Base-by-base conservation (phyloP, 176 grass and related monocot genomes). In the Carex scoparia region DNA sequence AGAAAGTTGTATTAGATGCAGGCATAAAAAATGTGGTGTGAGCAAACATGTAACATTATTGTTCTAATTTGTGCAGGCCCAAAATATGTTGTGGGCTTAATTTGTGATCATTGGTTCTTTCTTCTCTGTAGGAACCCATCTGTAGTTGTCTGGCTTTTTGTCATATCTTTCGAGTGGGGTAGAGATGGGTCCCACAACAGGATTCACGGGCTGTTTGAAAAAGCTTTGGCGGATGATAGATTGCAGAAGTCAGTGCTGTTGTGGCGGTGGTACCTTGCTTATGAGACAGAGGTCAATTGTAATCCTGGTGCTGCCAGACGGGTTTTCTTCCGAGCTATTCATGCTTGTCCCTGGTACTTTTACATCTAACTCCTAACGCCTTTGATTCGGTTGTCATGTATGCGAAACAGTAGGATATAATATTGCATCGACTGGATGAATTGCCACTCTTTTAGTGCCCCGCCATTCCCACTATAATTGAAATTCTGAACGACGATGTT, bases 281-380 rank as follows among this genome's bases (percentile, higher is more conserved):
- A 95, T 69, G 93, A 93, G 83, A 81, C 81, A 37, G 89, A 95
- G 60, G 86, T 95, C 68, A 65, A 87, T 66, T 89, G 87, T 85
- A 89, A 95, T 90, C 85, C 80, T 78, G 89, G 90, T 84, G 87
- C 88, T 35, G 93, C 95, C 69, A 89, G 90, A 30, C 88, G 91
- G 75, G 90, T 95, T 49, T 95, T 98, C 78, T 98, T 95, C 86
- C 95, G 95, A 92, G 95, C 95, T 78, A 98, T 98, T 92, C 95
- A 98, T 88, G 85, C 95, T 67, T 98, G 95, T 83, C 95, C 95
- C 35, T 98, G 95, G 95, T 95, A 95, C 60, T 79, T 31, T 40
- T 86, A 51, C 30, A 64, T 76, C 74, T 30, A n/a, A 69, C 0
- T 0, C n/a, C 69, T 68, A 57, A 23, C 11, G 42, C 13, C 9